These are phyloP conservation scores for Phytophthora meadii DNA, from an alignment of 352 stramenopile genomes.

Conservation along the genomic window DNA sequence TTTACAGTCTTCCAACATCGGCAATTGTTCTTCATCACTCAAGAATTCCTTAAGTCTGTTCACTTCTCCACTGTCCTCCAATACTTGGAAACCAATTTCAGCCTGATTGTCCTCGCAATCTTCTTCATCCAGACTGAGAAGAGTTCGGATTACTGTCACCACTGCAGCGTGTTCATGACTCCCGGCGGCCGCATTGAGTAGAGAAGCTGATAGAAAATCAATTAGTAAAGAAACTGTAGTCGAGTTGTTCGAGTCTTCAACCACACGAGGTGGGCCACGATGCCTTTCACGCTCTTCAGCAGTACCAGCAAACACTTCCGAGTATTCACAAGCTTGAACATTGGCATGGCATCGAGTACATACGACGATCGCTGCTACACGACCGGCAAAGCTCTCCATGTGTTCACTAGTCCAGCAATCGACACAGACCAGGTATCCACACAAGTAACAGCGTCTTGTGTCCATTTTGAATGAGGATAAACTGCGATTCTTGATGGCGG, in stretches of 20 bases:
- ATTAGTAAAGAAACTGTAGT: constrained; percentile 18
- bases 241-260: constrained; percentile 7
- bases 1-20: constrained; percentile 19
- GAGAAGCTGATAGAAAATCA: constrained; percentile 27
- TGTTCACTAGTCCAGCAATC: constrained; percentile 33
- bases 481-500: constrained; percentile 19
- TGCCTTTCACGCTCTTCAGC: constrained; percentile 13
- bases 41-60: constrained; percentile 16
- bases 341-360: constrained; percentile 31
- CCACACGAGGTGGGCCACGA: constrained; percentile 9
- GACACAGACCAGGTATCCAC: constrained; percentile 31
- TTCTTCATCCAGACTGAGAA: constrained; percentile 13
- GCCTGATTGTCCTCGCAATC: constrained; percentile 1
- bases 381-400: constrained; percentile 29
- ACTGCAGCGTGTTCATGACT: constrained; percentile 17
- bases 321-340: constrained; percentile 47
- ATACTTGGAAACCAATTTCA: constrained; percentile 4
- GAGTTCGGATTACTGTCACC: constrained; percentile 21
- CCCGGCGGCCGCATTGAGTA: background rate
- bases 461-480: constrained; percentile 19
- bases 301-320: constrained; percentile 17
- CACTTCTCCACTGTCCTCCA: background rate
- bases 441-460: constrained; percentile 36
- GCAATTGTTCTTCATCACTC: constrained; percentile 5
- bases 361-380: constrained; percentile 30